phyloP scores from a whole-genome alignment of 1,284 basidiomycete species.

The Rhodotorula sp. region DNA sequence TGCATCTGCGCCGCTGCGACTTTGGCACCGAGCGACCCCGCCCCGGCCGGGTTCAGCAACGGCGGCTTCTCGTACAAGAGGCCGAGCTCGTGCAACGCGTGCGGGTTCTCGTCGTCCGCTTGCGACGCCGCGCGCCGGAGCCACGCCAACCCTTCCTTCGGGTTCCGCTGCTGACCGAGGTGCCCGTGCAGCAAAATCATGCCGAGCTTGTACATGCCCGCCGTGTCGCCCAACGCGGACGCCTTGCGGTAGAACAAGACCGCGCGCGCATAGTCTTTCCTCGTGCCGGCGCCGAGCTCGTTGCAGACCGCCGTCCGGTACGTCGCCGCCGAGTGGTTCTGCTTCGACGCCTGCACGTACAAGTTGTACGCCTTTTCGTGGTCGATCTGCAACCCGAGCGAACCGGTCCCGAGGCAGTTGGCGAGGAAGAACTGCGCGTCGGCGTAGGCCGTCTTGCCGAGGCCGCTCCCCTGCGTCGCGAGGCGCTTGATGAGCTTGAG shows the following conservation, averaged over 20 bases:
- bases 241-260: constrained; percentile 97
- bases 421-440: constrained; percentile 99
- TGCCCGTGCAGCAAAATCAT: constrained; percentile 88
- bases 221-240: constrained; percentile 90
- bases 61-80: constrained; percentile 75
- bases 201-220: constrained; percentile 99
- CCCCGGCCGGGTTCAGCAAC: constrained; percentile 53
- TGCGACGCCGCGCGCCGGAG: constrained; percentile 91
- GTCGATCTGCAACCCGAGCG: constrained; percentile 89
- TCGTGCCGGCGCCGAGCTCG: constrained; percentile 98
- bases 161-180: constrained; percentile 79
- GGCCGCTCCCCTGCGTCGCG: constrained; percentile 69
- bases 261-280: constrained; percentile 80
- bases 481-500: constrained; percentile 89
- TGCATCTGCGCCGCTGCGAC: constrained; percentile 51
- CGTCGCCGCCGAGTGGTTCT: constrained; percentile 91
- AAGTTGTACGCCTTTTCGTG: constrained; percentile 97
- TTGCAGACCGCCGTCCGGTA: constrained; percentile 99
- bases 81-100: constrained; percentile 79
- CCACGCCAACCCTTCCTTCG: constrained; percentile 92
- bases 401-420: constrained; percentile 94
- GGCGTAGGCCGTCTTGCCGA: constrained; percentile 66
- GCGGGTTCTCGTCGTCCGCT: constrained; percentile 97
- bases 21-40: constrained; percentile 24
- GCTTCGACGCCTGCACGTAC: constrained; percentile 96